Base-by-base conservation (phyloP, 2,329 filamentous ascomycete species). In the Epichloe sylvatica region DNA sequence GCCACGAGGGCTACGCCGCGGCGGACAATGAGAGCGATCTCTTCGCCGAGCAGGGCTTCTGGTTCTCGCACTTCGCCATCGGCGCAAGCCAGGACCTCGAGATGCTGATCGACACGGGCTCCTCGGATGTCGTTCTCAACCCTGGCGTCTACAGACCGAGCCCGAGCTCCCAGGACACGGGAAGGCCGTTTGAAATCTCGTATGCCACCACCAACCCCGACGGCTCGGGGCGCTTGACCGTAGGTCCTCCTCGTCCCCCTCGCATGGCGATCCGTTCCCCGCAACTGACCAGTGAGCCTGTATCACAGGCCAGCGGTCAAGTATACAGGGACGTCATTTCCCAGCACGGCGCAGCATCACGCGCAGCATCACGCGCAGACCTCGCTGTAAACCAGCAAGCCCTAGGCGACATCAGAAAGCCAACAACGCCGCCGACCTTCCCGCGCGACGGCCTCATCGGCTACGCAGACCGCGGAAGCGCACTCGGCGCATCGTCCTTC, bases 391-490 rank as follows among this genome's bases (percentile, higher is more conserved):
- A 38, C 8, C 21, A 53, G 17, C 55, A 56, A 42, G 47, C 38
- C 21, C 40, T 57, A 3, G 38, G 38, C 15, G 38, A 17, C 15
- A 17, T 40, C 17, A 19, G 7, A 17, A 40, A 12, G 15, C 38
- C 38, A 19, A 19, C 19, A 19, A 2, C 17, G 17, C 49, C 51
- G 4, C 34, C 54, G 2, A 51, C 53, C 3, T 57, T 55, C 21
- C 54, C 54, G 34, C 52, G 47, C 37, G 54, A 57, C 19, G 55
- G 55, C 36, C 49, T 56, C 36, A 54, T 56, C 41, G 55, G 55
- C 19, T 57, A 52, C 47, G 54, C 49, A 33, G 51, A 51, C 41
- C 12, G 30, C 21, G 21, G 48, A 36, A 50, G 46, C 19, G 41
- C 52, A 7, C 53, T 55, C 19, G 23, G 23, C 9, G 25, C 43